Conservation (phyloP, 768 basidiomycete genomes). For the Grammothele lineata region DNA sequence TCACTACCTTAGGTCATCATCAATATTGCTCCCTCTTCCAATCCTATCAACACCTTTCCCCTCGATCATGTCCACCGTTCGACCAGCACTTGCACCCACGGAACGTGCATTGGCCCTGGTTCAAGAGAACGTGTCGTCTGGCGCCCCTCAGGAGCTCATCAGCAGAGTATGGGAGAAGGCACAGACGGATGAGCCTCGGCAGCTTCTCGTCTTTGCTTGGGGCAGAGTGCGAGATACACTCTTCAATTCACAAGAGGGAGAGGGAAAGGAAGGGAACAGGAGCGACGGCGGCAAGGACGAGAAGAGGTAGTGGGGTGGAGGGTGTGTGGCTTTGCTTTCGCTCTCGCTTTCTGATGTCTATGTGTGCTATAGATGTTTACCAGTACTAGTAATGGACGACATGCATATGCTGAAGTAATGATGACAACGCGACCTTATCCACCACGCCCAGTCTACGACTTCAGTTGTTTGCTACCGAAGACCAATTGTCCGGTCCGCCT, state of each 20-base stretch:
- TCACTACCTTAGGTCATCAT: slow-evolving; percentile 21
- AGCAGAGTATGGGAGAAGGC: slow-evolving; percentile 61
- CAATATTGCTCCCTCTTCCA: slow-evolving; percentile 56
- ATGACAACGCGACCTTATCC: too few species aligned
- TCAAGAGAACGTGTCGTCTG: slow-evolving; percentile 49
- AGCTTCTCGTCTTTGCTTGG: slow-evolving; percentile 36
- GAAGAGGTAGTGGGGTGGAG: too few species aligned
- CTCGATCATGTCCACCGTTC: slow-evolving; percentile 31
- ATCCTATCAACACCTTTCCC: slow-evolving; percentile 22
- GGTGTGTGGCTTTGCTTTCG: too few species aligned
- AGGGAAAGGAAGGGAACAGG: neutral
- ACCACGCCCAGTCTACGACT: too few species aligned
- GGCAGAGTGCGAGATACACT: slow-evolving; percentile 36
- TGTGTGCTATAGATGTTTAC: too few species aligned
- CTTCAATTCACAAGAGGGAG: neutral
- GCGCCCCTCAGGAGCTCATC: slow-evolving; percentile 56
- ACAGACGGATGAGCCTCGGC: slow-evolving; percentile 53
- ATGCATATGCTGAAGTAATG: too few species aligned
- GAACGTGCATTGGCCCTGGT: slow-evolving; percentile 46
- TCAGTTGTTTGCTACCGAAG: too few species aligned
- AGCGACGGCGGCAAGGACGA: neutral
- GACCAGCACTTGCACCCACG: slow-evolving; percentile 55
- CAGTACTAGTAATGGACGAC: too few species aligned
- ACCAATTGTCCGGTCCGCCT: too few species aligned
- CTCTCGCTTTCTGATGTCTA: too few species aligned